A percentile compares a stretch with the other conserved stretches of the same genome.
phyloP scores from a whole-genome alignment of 192 early-diverging fungal genomes.

The Oehlia diaphana region DNA sequence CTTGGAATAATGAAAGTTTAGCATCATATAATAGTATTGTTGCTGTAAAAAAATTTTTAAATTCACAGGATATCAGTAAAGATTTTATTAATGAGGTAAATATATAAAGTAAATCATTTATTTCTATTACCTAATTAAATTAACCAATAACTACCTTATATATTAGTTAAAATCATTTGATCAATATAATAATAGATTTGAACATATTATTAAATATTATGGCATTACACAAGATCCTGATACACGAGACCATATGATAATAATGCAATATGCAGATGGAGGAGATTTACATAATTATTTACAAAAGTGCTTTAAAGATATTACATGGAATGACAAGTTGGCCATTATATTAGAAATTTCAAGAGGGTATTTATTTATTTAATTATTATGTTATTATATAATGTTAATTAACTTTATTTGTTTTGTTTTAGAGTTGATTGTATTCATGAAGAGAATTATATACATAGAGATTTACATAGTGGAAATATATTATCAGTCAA shows the following conservation, averaged over 20 bases:
- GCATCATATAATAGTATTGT: too few relatives aligned
- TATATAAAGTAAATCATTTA: too few relatives aligned
- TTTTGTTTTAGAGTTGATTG: not conserved
- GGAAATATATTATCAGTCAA: not conserved
- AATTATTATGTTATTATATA: too few relatives aligned
- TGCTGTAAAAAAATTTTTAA: not conserved
- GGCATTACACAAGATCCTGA: not conserved
- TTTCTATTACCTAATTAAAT: too few relatives aligned
- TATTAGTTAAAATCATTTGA: not conserved
- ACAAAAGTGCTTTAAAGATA: not conserved
- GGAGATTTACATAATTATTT: slow-evolving; percentile 16
- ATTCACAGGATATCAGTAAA: not conserved
- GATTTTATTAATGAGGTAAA: not conserved
- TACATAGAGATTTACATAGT: slow-evolving; percentile 7
- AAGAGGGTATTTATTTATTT: not conserved
- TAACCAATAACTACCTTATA: too few relatives aligned
- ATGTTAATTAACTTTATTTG: too few relatives aligned
- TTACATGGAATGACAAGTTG: slow-evolving; percentile 14
- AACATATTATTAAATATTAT: not conserved
- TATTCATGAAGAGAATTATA: not conserved
- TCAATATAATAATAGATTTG: not conserved
- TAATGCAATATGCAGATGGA: slow-evolving; percentile 15
- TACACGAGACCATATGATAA: not conserved
- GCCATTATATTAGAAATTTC: not conserved
- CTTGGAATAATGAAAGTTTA: not conserved